These are phyloP conservation scores for Rhodomyrtus tomentosa DNA, from an alignment of 345 rosid genomes.

Conservation along the genomic window DNA sequence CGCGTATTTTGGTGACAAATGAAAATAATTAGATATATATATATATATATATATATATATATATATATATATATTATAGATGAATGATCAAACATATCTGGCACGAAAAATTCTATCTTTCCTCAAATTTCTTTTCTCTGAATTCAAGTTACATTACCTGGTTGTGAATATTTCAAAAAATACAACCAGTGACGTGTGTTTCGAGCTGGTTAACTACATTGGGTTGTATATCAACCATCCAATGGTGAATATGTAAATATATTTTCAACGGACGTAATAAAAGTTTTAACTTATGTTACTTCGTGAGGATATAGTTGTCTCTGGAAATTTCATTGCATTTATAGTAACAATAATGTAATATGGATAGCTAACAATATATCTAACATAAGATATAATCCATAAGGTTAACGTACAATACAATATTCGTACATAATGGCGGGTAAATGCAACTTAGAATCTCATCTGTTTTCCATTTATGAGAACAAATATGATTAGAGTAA, in stretches of 20 bases:
- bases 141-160: background rate
- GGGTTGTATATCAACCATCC: no score
- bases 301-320: rapidly evolving
- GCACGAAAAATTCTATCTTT: background rate
- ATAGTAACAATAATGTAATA: background rate
- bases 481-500: background rate
- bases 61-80: no score
- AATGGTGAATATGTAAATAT: no score
- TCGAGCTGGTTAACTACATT: no score
- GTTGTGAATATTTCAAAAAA: background rate
- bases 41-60: no score
- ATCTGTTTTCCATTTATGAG: background rate
- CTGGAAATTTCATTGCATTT: background rate
- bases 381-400: background rate
- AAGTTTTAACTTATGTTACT: background rate
- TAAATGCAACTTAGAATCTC: background rate
- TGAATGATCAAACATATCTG: no score
- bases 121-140: background rate
- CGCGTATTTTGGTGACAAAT: no score
- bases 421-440: background rate
- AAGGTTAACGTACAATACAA: background rate
- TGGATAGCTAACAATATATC: background rate
- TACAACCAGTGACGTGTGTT: no score
- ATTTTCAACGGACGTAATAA: no score
- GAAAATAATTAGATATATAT: no score